Percentiles rank a stretch among this genome's conserved stretches.
Evolutionary conservation across 2,329 filamentous ascomycete species (phyloP).

Genomic region (Amauroascus verrucosus): DNA sequence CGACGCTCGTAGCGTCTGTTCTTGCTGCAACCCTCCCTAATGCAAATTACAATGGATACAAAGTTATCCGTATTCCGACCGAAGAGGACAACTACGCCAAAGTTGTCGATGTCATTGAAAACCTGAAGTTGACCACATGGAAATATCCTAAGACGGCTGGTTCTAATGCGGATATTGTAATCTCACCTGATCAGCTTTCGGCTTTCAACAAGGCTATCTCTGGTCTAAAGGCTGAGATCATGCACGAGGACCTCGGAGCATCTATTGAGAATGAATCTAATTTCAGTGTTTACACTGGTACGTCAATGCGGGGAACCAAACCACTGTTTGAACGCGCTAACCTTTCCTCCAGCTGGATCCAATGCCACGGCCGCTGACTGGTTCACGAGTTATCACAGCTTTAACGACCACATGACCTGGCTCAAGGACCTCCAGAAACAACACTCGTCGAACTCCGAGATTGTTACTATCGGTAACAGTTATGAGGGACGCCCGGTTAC

Average conservation of each 20-base stretch:
- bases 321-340: slow-evolving; percentile 15
- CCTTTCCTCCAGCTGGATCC: slow-evolving; percentile 16
- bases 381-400: slow-evolving; percentile 47
- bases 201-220: slow-evolving; percentile 30
- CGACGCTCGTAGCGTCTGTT: slow-evolving; percentile 13
- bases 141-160: slow-evolving; percentile 15
- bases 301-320: slow-evolving; percentile 27
- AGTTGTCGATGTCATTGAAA: slow-evolving; percentile 16
- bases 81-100: slow-evolving; percentile 8
- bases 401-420: slow-evolving; percentile 44
- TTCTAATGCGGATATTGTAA: slow-evolving; percentile 34
- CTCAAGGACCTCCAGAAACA: slow-evolving; percentile 38
- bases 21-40: slow-evolving; percentile 11
- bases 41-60: slow-evolving; percentile 18
- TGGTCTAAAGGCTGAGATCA: slow-evolving; percentile 26
- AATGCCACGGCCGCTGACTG: slow-evolving; percentile 32
- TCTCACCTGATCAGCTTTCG: slow-evolving; percentile 31
- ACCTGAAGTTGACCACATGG: slow-evolving; percentile 17
- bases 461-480: slow-evolving; percentile 43
- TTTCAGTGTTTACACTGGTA: slow-evolving; percentile 21
- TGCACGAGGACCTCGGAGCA: slow-evolving; percentile 38
- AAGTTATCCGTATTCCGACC: slow-evolving; percentile 19
- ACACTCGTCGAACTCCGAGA: slow-evolving; percentile 40
- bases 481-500: slow-evolving; percentile 37
- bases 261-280: slow-evolving; percentile 33